These are phyloP conservation scores for Perkinsus marinus DNA, from an alignment of 169 alveolate genomes.

Conservation along the genomic window DNA sequence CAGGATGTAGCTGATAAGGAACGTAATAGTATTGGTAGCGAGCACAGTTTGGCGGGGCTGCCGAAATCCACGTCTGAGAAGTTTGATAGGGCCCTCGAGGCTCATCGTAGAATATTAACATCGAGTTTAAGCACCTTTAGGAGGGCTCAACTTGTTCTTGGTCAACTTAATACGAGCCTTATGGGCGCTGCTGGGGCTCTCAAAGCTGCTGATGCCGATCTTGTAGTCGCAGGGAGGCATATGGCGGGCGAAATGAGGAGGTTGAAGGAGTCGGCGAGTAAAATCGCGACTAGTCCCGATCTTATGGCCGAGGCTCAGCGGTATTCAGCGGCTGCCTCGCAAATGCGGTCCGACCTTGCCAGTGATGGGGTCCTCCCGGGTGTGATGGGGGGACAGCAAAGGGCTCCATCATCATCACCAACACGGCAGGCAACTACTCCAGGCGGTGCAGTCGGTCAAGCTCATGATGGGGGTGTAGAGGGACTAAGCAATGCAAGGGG, in stretches of 20 bases:
- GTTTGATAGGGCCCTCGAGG: neutral
- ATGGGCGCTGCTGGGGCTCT: neutral
- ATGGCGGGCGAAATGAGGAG: neutral
- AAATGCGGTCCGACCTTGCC: neutral
- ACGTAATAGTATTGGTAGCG: neutral
- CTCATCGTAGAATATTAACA: neutral
- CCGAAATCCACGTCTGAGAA: neutral
- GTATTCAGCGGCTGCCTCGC: neutral
- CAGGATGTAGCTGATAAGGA: neutral
- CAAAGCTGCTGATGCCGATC: neutral
- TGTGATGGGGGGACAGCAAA: neutral
- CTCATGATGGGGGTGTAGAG: too few relatives aligned
- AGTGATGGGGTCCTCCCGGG: neutral
- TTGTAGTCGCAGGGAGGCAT: neutral
- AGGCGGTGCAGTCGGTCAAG: too few relatives aligned
- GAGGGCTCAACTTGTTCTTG: neutral
- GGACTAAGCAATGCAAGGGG: too few relatives aligned
- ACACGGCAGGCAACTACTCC: too few relatives aligned
- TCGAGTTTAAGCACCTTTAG: neutral
- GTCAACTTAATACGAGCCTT: neutral
- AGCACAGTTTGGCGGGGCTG: neutral
- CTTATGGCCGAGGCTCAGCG: neutral
- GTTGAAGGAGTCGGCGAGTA: neutral
- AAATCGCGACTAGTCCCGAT: neutral
- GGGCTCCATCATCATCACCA: too few relatives aligned